These are phyloP conservation scores for Ascochyta fabae DNA, from an alignment of 2,329 filamentous ascomycete genomes.

Conservation along the genomic window DNA sequence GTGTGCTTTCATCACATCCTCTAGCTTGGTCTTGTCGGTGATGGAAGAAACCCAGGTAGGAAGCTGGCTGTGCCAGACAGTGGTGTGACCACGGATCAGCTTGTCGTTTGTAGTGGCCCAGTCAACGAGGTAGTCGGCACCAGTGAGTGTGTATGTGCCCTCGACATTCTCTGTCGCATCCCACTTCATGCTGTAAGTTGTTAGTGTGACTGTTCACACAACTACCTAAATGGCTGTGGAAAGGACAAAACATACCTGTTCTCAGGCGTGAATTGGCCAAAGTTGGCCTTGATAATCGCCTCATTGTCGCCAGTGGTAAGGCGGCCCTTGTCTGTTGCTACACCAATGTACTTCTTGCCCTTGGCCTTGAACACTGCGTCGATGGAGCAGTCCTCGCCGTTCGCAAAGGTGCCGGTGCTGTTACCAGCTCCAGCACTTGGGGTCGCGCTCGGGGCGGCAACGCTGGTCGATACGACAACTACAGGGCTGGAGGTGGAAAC, in stretches of 20 bases:
- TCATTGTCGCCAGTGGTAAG: conserved; percentile 57
- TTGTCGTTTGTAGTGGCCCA: conserved; percentile 16
- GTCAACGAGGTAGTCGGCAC: conserved; percentile 43
- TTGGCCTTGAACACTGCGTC: conserved; percentile 64
- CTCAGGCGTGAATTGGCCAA: conserved; percentile 70
- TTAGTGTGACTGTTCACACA: background rate
- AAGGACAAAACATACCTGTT: conserved; percentile 51
- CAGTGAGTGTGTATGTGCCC: conserved; percentile 62
- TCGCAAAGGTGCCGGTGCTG: conserved; percentile 17
- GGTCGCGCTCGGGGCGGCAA: conserved; percentile 17
- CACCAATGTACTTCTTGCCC: conserved; percentile 71
- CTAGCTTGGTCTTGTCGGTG: conserved; percentile 59
- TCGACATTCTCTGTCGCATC: conserved; percentile 59
- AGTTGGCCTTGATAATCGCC: conserved; percentile 65
- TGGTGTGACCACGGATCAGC: conserved; percentile 20
- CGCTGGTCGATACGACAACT: conserved; percentile 9
- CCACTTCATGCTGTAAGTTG: conserved; percentile 67
- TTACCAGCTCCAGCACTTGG: conserved; percentile 14
- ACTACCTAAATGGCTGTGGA: too few relatives aligned
- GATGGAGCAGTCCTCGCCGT: conserved; percentile 47
- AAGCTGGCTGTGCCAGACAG: conserved; percentile 58
- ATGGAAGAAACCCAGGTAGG: conserved; percentile 65
- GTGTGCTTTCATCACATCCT: conserved; percentile 65
- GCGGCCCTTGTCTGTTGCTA: conserved; percentile 61
- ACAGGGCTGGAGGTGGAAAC: background rate